phyloP scores from a whole-genome alignment of 306 rosid genomes.

The Cucumis cinereus region DNA sequence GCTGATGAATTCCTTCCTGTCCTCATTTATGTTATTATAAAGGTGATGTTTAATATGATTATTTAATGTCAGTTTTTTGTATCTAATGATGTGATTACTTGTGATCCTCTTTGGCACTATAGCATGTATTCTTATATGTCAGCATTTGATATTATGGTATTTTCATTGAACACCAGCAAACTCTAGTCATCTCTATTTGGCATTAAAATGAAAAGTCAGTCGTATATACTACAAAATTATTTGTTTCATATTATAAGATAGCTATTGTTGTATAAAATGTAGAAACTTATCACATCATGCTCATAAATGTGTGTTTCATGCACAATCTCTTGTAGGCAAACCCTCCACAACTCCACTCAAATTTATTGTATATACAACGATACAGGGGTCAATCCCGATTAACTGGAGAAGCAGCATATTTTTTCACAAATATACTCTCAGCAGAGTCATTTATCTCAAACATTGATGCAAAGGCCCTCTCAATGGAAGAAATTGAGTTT shows the following conservation, averaged over 20 bases:
- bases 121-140: neutral
- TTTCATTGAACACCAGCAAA: neutral
- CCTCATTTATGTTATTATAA: conserved; percentile 81
- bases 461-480: conserved; percentile 85
- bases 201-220: neutral
- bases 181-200: neutral
- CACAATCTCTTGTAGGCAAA: conserved; percentile 62
- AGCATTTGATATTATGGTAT: neutral
- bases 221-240: neutral
- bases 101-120: neutral
- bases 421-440: conserved; percentile 88
- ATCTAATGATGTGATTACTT: neutral
- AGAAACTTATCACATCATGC: neutral
- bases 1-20: conserved; percentile 99
- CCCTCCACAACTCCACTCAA: conserved; percentile 93
- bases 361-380: conserved; percentile 81
- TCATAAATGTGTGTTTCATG: conserved; percentile 4
- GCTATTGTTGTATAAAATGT: neutral
- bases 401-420: conserved; percentile 77
- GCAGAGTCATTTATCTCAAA: conserved; percentile 84
- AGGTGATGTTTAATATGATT: conserved; percentile 18
- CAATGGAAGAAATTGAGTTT: conserved; percentile 82
- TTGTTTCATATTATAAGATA: neutral
- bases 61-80: neutral
- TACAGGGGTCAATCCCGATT: conserved; percentile 74